Conservation (phyloP, 2,329 filamentous ascomycete genomes). For the Ascomycota sp. region DNA sequence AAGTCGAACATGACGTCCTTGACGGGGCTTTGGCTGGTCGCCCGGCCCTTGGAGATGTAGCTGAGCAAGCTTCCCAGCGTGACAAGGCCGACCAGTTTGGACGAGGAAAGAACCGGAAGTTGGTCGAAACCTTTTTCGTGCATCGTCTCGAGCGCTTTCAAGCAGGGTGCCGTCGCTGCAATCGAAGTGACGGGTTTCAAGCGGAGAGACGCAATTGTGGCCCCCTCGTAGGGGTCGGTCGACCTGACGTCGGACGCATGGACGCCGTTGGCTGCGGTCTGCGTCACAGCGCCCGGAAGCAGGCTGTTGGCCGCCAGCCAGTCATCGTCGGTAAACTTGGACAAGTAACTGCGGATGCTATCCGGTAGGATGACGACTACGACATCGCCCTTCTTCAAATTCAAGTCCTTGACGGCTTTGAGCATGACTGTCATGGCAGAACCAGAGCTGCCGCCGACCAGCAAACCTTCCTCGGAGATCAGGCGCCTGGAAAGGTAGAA, state of each 20-base stretch:
- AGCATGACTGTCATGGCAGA: conserved; percentile 74
- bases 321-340: conserved; percentile 97
- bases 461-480: conserved; percentile 82
- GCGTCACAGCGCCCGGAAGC: conserved; percentile 36
- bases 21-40: conserved; percentile 52
- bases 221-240: conserved; percentile 52
- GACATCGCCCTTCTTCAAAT: conserved; percentile 64
- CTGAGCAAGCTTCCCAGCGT: conserved; percentile 88
- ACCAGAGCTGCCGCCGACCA: conserved; percentile 85
- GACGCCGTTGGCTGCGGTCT: conserved; percentile 23
- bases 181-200: conserved; percentile 89
- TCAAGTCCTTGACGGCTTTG: conserved; percentile 53
- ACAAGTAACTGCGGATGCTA: conserved; percentile 91
- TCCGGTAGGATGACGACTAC: conserved; percentile 86
- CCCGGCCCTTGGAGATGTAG: conserved; percentile 70
- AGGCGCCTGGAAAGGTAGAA: conserved; percentile 78
- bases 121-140: conserved; percentile 96
- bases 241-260: conserved; percentile 17
- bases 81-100: conserved; percentile 70
- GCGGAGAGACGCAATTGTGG: conserved; percentile 63
- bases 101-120: conserved; percentile 64
- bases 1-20: conserved; percentile 96
- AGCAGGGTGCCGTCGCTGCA: conserved; percentile 46
- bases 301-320: conserved; percentile 96
- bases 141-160: conserved; percentile 92